Evolutionary conservation across 306 rosid genomes (phyloP).

Genomic region (Vigna unguiculata): DNA sequence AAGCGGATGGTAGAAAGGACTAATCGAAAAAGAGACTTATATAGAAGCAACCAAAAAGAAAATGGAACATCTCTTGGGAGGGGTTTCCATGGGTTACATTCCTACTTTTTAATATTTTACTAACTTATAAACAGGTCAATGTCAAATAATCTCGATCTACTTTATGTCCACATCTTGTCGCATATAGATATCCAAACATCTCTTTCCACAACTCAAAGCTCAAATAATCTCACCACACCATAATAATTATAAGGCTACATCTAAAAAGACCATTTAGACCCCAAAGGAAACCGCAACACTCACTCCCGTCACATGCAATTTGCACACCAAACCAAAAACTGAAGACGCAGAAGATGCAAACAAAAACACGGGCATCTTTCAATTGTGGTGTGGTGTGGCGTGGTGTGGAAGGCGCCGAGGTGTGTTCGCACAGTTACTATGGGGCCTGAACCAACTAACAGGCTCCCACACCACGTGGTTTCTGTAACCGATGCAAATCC

Average conservation of each 20-base stretch:
- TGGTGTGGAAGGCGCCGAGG: background rate
- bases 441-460: conserved; percentile 47
- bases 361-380: conserved; percentile 45
- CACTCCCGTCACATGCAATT: conserved; percentile 40
- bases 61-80: conserved; percentile 30
- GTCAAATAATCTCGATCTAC: conserved; percentile 60
- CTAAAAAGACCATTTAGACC: conserved; percentile 31
- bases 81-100: conserved; percentile 42
- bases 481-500: conserved; percentile 34
- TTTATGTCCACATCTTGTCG: conserved; percentile 66
- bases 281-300: background rate
- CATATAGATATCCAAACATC: conserved; percentile 48
- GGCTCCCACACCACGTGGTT: conserved; percentile 47
- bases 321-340: conserved; percentile 30
- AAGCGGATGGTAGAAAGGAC: conserved; percentile 10
- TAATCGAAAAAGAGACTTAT: background rate
- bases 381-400: conserved; percentile 19
- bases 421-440: background rate
- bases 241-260: conserved; percentile 35
- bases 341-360: conserved; percentile 36
- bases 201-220: conserved; percentile 47
- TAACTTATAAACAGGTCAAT: conserved; percentile 42
- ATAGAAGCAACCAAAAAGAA: conserved; percentile 52
- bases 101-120: conserved; percentile 10
- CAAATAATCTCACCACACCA: conserved; percentile 40